Evolutionary conservation across 2,329 filamentous ascomycete genomes (phyloP).

Genomic region (Bipolaris bicolor): DNA sequence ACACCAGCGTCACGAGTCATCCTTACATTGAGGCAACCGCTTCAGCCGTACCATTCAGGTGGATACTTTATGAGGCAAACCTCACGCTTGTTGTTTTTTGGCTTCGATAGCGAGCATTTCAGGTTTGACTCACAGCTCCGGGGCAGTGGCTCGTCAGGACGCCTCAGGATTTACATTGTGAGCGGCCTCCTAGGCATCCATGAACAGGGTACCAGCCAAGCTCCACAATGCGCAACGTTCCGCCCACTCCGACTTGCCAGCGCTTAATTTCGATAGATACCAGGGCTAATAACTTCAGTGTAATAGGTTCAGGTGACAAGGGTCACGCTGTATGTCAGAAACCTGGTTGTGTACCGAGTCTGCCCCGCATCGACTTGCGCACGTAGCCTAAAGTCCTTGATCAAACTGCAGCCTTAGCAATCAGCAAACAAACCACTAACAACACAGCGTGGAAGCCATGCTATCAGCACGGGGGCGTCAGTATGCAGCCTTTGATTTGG

Average conservation of each 20-base stretch:
- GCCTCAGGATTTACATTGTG: background rate
- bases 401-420: background rate
- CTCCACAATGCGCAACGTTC: background rate
- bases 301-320: background rate
- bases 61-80: constrained; percentile 33
- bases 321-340: background rate
- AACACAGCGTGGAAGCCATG: background rate
- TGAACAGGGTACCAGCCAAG: background rate
- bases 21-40: constrained; percentile 27
- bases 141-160: constrained; percentile 1
- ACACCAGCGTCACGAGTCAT: constrained; percentile 15
- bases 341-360: background rate
- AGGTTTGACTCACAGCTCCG: background rate
- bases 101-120: constrained; percentile 4
- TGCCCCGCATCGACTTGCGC: constrained; percentile 10
- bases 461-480: constrained; percentile 9
- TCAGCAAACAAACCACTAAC: background rate
- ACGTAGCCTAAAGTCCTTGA: background rate
- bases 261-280: background rate
- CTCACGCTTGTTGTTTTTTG: constrained; percentile 7
- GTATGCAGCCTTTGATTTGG: constrained; percentile 10
- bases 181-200: constrained; percentile 16
- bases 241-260: background rate
- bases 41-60: constrained; percentile 24
- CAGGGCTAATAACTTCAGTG: background rate